Base-by-base conservation (phyloP, 2,329 filamentous ascomycete genomes). In the Rachicladosporium sp. region DNA sequence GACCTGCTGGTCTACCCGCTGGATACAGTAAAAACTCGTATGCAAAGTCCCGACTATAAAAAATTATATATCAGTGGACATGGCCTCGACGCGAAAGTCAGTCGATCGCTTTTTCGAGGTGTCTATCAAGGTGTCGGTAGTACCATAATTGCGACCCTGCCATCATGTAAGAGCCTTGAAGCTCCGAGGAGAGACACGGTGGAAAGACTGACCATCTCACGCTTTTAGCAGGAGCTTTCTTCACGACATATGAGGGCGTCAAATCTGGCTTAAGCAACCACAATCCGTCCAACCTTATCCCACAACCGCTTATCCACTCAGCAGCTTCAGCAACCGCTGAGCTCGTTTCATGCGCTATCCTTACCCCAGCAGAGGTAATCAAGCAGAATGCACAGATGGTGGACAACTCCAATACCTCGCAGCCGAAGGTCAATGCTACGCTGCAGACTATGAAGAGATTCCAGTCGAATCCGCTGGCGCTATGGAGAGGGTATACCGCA, bases 321-420 rank as follows among this genome's bases (percentile, higher is more conserved):
- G 61, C 73, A 3, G 80, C 86, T 9, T 93, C 85, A 1, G 80
- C 78, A 2, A 63, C 76, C 10, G 88, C 81, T 1, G 88, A 95
- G 61, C 73, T 87, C 49, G 82, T 86, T 3, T 88, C 85, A 4
- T 94, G 88, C 56, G 70, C 86, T 12, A 83, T 94, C 44, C 73
- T 94, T 29, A 89, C 87, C 0, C 88, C 87, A 0, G 85, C 86
- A 10, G 87, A 94, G 58, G 84, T 93, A 6, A 75, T 94, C 46
- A 94, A 95, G 64, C 87, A 93, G 57, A 94, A 94, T 60, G 86
- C 88, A 0, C 87, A 94, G 60, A 87, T 94, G 73, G 68, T 91
- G 1, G 67, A 67, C 52, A 53, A 46, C 13, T 49, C 43, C 10
- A 66, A 59, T 59, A 33, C 41, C 48, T 36, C 45, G 33, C 38